Conservation (phyloP, 1,284 basidiomycete species). For the Sporisorium graminicola region DNA sequence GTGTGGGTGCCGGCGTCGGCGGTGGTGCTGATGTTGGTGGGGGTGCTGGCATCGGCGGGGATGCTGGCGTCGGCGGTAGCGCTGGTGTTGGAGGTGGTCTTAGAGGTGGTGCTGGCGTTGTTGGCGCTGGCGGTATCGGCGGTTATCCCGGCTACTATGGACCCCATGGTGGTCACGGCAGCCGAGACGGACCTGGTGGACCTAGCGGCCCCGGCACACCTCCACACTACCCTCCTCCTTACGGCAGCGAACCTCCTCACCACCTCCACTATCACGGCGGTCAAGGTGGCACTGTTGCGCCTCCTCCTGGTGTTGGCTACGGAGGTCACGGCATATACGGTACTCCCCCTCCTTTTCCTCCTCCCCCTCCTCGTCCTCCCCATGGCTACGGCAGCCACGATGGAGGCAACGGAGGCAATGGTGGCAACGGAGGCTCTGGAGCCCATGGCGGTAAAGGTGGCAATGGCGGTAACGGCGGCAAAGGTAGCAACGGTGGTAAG, state of each 20-base stretch:
- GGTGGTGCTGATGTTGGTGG: neutral
- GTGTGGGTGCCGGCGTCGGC: neutral
- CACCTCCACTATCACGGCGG: neutral
- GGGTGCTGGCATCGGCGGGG: neutral
- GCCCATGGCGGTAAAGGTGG: constrained; percentile 17
- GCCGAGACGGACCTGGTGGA: neutral
- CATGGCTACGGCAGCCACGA: neutral
- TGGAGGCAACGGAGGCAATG: constrained; percentile 17
- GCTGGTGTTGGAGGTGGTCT: neutral
- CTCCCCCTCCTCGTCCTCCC: neutral
- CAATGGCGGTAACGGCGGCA: neutral
- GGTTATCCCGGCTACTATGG: neutral
- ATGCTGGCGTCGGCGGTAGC: neutral
- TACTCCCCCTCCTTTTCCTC: neutral
- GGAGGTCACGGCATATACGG: constrained; percentile 26
- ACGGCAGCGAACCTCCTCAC: neutral
- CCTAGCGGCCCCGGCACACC: constrained; percentile 1
- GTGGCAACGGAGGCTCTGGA: constrained; percentile 19
- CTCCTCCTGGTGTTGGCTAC: constrained; percentile 11
- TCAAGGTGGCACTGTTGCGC: neutral
- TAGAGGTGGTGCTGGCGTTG: neutral
- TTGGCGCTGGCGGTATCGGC: neutral
- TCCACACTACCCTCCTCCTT: neutral
- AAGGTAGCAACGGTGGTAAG: constrained; percentile 1
- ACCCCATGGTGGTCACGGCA: neutral